A percentile compares a stretch with the other conserved stretches of the same genome.
phyloP scores from a whole-genome alignment of 164 flowering plant species.

The Liquidambar formosana region DNA sequence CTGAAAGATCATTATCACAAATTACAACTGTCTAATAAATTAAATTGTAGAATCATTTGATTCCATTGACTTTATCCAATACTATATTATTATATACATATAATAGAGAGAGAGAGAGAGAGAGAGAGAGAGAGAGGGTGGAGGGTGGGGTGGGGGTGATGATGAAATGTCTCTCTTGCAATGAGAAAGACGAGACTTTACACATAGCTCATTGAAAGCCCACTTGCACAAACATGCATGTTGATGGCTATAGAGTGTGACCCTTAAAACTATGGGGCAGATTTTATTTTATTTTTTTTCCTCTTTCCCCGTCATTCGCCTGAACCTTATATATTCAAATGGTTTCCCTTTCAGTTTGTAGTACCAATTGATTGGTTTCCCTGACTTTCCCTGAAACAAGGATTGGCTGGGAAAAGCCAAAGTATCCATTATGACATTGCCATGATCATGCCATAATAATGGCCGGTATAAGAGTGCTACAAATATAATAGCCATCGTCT shows the following conservation, averaged over 20 bases:
- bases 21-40: too few species aligned
- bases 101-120: background rate
- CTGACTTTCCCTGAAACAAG: conserved; percentile 8
- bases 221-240: conserved; percentile 27
- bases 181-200: background rate
- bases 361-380: conserved; percentile 4
- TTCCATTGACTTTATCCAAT: too few species aligned
- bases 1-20: too few species aligned
- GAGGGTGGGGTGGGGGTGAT: background rate
- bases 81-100: too few species aligned
- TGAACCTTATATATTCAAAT: background rate
- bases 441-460: conserved; percentile 8
- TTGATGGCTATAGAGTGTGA: conserved; percentile 15
- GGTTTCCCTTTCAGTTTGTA: conserved; percentile 5
- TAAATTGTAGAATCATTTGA: background rate
- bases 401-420: conserved; percentile 1
- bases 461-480: background rate
- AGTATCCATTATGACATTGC: conserved; percentile 3
- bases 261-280: background rate
- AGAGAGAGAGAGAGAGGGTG: background rate
- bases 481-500: background rate
- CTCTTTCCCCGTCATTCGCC: conserved; percentile 1
- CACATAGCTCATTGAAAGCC: conserved; percentile 4
- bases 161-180: background rate
- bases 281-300: background rate